A percentile compares a stretch with the other conserved stretches of the same genome.
phyloP scores from a whole-genome alignment of 441 rosid genomes.

The Hura crepitans region DNA sequence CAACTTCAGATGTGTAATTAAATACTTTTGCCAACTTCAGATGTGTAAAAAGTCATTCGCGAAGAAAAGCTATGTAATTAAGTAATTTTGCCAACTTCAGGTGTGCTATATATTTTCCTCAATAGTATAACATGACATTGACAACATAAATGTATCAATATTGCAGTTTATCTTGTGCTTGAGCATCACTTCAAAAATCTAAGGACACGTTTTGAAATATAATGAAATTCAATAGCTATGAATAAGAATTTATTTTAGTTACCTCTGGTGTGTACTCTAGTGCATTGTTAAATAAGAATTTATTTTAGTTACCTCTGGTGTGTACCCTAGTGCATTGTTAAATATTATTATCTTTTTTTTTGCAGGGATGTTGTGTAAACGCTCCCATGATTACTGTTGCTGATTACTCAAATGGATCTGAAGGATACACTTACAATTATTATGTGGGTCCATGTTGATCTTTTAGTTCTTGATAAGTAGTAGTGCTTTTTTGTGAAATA shows the following conservation, averaged over 20 bases:
- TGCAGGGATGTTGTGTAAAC: conserved; percentile 95
- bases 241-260: background rate
- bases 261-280: background rate
- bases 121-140: background rate
- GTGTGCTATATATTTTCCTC: too few relatives aligned
- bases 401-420: conserved; percentile 93
- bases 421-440: conserved; percentile 91
- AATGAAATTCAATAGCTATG: too few relatives aligned
- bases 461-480: conserved; percentile 5
- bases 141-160: background rate
- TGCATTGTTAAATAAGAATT: conserved; percentile 4
- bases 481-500: conserved; percentile 2
- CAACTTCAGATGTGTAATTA: too few relatives aligned
- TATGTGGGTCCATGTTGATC: conserved; percentile 47
- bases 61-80: too few relatives aligned
- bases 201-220: background rate
- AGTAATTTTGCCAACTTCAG: too few relatives aligned
- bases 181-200: too few relatives aligned
- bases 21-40: too few relatives aligned
- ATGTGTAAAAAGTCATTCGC: too few relatives aligned
- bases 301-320: background rate
- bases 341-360: conserved; percentile 23
- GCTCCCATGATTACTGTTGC: conserved; percentile 99
- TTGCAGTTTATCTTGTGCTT: too few relatives aligned
- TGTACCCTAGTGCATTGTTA: conserved; percentile 5